phyloP scores from a whole-genome alignment of 208 protist species.

The Wallacemonas sp. region DNA sequence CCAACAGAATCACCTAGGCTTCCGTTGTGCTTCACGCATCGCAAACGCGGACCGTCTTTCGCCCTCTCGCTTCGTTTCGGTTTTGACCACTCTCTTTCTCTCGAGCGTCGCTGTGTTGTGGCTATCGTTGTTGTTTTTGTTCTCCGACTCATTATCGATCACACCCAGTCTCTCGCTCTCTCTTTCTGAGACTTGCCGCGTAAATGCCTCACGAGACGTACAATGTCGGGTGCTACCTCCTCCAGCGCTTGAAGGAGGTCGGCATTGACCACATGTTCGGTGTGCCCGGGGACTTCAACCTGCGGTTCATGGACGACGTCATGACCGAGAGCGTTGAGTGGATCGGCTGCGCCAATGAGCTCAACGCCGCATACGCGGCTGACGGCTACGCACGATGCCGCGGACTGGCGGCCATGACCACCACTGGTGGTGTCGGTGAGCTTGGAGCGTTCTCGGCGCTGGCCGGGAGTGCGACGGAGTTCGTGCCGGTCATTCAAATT shows the following conservation, averaged over 20 bases:
- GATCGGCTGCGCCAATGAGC: constrained; percentile 57
- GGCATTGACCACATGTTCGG: constrained; percentile 54
- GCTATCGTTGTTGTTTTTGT: neutral
- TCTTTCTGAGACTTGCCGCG: too few relatives aligned
- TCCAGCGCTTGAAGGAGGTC: constrained; percentile 44
- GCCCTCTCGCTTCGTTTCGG: too few relatives aligned
- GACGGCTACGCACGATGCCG: constrained; percentile 50
- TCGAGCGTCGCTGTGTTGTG: too few relatives aligned
- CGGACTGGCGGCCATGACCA: constrained; percentile 32
- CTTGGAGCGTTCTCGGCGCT: constrained; percentile 45
- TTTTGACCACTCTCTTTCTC: too few relatives aligned
- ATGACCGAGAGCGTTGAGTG: constrained; percentile 47
- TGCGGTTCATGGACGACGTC: constrained; percentile 63
- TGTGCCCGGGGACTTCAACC: constrained; percentile 63
- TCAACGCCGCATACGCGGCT: constrained; percentile 56
- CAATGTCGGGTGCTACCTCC: constrained; percentile 54
- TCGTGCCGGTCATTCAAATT: constrained; percentile 52
- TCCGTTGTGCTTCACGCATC: too few relatives aligned
- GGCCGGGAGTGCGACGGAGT: constrained; percentile 31
- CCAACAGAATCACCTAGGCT: too few relatives aligned
- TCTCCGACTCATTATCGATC: neutral
- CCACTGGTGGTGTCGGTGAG: constrained; percentile 56
- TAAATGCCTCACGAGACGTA: constrained; percentile 53
- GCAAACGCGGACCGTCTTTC: too few relatives aligned
- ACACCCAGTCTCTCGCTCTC: too few relatives aligned